Conservation (phyloP, 2,329 filamentous ascomycete species). For the Apiospora malaysiana region DNA sequence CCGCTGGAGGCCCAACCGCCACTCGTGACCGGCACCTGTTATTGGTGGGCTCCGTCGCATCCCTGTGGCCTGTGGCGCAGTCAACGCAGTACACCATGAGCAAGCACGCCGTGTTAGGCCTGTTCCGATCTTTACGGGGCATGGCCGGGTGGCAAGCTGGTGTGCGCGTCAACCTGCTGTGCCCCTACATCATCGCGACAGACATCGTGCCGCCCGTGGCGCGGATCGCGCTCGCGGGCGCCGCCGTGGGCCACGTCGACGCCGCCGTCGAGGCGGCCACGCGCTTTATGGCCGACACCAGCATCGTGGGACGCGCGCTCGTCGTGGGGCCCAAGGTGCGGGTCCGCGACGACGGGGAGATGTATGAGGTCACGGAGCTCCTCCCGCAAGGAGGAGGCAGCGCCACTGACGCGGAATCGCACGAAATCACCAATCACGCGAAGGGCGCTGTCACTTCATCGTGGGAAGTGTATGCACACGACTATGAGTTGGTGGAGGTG, state of each 20-base stretch:
- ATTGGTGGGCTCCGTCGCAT: not conserved
- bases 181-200: conserved; percentile 2
- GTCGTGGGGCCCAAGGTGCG: not conserved
- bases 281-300: not conserved
- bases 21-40: not conserved
- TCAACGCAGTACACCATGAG: not conserved
- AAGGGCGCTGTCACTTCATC: not conserved
- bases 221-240: not conserved
- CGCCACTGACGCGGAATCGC: not conserved
- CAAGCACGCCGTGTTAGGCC: not conserved
- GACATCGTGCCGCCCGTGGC: not conserved
- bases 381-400: not conserved
- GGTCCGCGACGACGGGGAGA: not conserved
- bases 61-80: not conserved
- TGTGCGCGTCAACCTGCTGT: not conserved
- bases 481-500: conserved; percentile 2
- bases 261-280: not conserved
- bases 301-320: conserved; percentile 1
- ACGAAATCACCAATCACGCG: not conserved
- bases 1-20: not conserved
- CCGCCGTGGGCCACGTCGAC: not conserved
- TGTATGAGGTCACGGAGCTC: not conserved
- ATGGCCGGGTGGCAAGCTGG: not conserved
- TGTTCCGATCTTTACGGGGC: not conserved
- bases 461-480: not conserved